Evolutionary conservation across 176 grass and related monocot genomes (phyloP).

Genomic region (Canna indica): DNA sequence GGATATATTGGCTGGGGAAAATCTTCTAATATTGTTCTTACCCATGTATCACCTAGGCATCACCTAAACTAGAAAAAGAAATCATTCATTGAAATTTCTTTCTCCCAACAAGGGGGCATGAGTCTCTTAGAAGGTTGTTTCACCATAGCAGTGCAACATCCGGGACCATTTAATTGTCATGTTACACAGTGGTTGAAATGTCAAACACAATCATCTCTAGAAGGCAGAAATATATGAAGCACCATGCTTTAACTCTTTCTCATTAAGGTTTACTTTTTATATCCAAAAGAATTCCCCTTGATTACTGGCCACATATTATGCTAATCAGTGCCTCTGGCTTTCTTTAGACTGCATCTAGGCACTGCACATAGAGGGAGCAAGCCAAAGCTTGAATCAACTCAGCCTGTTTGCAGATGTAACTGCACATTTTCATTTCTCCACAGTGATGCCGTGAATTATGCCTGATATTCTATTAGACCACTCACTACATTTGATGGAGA

Average conservation of each 20-base stretch:
- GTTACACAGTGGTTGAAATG: not conserved
- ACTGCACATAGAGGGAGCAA: too few species aligned
- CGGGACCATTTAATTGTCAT: not conserved
- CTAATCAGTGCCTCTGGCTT: not conserved
- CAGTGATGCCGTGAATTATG: not conserved
- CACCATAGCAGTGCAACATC: not conserved
- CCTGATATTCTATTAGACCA: not conserved
- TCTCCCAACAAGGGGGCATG: not conserved
- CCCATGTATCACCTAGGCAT: not conserved
- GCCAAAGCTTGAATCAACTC: too few species aligned
- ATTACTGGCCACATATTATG: not conserved
- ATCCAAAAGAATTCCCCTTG: not conserved
- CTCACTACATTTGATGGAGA: not conserved
- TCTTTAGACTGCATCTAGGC: not conserved
- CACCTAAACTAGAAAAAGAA: not conserved
- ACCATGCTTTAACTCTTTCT: not conserved
- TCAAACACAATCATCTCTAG: not conserved
- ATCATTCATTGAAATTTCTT: not conserved
- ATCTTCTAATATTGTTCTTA: not conserved
- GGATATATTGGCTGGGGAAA: not conserved
- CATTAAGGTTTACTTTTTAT: not conserved
- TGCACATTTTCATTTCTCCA: not conserved
- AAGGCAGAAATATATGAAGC: not conserved
- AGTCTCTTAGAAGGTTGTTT: not conserved
- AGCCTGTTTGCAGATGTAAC: too few species aligned